Evolutionary conservation across 2,329 filamentous ascomycete genomes (phyloP), one percentile per base, ranked within the genome.

Genomic region (Raffaelea ambrosiae): DNA sequence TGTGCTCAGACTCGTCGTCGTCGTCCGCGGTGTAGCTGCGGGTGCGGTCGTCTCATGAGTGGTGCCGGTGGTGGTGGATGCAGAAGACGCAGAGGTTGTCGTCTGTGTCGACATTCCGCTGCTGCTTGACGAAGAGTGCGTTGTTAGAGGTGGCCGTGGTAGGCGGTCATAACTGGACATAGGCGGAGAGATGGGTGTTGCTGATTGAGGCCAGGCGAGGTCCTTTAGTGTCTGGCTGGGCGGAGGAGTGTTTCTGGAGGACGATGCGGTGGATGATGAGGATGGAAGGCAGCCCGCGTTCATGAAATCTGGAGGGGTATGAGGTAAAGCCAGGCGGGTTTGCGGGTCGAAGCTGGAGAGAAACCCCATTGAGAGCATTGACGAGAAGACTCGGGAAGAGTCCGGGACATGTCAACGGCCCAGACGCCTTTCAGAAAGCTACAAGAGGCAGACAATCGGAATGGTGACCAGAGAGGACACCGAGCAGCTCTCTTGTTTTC

Each of bases 111-210:
- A 64, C 68, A 72, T 68, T 50, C 70, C 68, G 61, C 63, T 58
- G 58, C 62, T 67, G 19, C 29, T 40, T 33, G 47, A 39, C 1
- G 49, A 44, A 18, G 42, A 29, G 4, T 23, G 13, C 19, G 47
- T 19, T 9, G 35, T 38, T 5, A 38, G 35, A 19, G 13, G 50
- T 47, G 26, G 26, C 38, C 8, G 26, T 20, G 20, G 20, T 19
- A n/a, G 40, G 23, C 23, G 54, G 49, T 76, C 76, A 77, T 79
- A 73, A 62, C 67, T 72, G 59, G 75, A 74, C 77, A 79, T 80
- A 55, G 73, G 72, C 60, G 75, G 70, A 53, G 74, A 74, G 52
- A 73, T 64, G 50, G 71, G 69, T 50, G 63, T 61, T 52, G 62
- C 60, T 44, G 64, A 64, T 45, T 64, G 48, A 20, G 48, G 66